Evolutionary conservation across 2,329 filamentous ascomycete genomes (phyloP).

Genomic region (Aspergillus oerlinghausenensis): DNA sequence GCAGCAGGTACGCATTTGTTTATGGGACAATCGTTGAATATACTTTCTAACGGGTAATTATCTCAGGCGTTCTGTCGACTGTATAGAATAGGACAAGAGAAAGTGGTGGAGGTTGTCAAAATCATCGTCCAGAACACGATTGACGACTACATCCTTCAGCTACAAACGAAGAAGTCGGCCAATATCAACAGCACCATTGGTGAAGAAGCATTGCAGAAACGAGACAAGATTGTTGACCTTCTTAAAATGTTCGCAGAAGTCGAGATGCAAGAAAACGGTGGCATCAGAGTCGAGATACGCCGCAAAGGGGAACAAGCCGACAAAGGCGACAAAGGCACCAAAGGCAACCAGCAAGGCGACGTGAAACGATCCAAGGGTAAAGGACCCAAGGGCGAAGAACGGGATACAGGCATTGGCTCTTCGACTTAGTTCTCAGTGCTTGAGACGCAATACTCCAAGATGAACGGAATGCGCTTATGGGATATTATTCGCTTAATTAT

Average conservation of each 20-base stretch:
- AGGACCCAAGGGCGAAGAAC: neutral
- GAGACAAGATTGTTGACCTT: slow-evolving; percentile 16
- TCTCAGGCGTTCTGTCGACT: slow-evolving; percentile 53
- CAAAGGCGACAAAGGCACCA: neutral
- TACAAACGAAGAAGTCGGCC: slow-evolving; percentile 40
- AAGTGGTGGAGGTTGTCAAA: neutral
- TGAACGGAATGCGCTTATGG: too few species aligned
- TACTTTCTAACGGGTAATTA: neutral
- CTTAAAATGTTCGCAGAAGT: slow-evolving; percentile 24
- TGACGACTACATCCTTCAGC: neutral
- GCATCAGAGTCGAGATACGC: neutral
- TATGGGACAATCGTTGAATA: neutral
- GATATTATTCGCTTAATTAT: neutral
- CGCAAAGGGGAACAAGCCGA: slow-evolving; percentile 1
- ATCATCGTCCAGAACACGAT: neutral
- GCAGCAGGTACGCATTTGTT: slow-evolving; percentile 48
- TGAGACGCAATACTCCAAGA: too few species aligned
- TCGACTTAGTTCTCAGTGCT: too few species aligned
- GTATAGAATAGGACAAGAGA: slow-evolving; percentile 54
- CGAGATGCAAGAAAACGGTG: slow-evolving; percentile 6
- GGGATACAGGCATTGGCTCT: too few species aligned
- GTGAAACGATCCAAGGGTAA: neutral
- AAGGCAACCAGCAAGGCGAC: neutral
- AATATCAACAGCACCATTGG: slow-evolving; percentile 23
- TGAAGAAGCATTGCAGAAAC: slow-evolving; percentile 11